Conservation (phyloP, 2,329 filamentous ascomycete genomes). For the Anthostomella pinea region DNA sequence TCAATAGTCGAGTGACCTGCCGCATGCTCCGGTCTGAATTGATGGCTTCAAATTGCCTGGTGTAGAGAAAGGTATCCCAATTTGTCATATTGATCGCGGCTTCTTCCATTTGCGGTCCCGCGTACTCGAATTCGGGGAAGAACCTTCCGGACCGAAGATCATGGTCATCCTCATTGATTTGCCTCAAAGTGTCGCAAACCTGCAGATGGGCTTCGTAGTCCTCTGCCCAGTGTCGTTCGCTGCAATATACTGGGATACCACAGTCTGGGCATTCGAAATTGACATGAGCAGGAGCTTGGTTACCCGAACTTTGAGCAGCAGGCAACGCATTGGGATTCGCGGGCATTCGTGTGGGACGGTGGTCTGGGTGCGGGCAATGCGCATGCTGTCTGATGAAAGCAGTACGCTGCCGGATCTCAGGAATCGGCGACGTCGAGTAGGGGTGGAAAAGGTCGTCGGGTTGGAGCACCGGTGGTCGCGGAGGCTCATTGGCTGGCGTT, state of each 20-base stretch:
- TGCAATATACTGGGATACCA: slow-evolving; percentile 90
- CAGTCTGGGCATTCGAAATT: slow-evolving; percentile 96
- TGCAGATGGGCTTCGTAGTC: slow-evolving; percentile 92
- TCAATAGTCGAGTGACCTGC: slow-evolving; percentile 88
- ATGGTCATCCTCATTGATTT: slow-evolving; percentile 98
- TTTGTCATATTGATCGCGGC: slow-evolving; percentile 95
- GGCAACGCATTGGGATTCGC: slow-evolving; percentile 63
- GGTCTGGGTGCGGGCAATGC: slow-evolving; percentile 86
- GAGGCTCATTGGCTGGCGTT: slow-evolving; percentile 14
- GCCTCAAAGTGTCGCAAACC: slow-evolving; percentile 83
- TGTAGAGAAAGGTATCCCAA: slow-evolving; percentile 97
- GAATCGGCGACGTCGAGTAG: slow-evolving; percentile 83
- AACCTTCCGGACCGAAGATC: slow-evolving; percentile 85
- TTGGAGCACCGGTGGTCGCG: slow-evolving; percentile 44
- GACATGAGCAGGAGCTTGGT: slow-evolving; percentile 73
- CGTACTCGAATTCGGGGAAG: slow-evolving; percentile 93
- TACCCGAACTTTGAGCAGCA: slow-evolving; percentile 52
- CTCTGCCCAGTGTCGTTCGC: slow-evolving; percentile 90
- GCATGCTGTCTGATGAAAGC: slow-evolving; percentile 92
- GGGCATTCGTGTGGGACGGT: slow-evolving; percentile 70
- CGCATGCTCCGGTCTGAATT: slow-evolving; percentile 88
- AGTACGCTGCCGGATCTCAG: slow-evolving; percentile 81
- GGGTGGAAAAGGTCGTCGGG: slow-evolving; percentile 90
- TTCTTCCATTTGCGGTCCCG: slow-evolving; percentile 85
- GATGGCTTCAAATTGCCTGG: slow-evolving; percentile 84